A percentile compares a stretch with the other conserved stretches of the same genome.
phyloP scores from a whole-genome alignment of 2,329 filamentous ascomycete species.

The Stagonosporopsis cucurbitacearum region DNA sequence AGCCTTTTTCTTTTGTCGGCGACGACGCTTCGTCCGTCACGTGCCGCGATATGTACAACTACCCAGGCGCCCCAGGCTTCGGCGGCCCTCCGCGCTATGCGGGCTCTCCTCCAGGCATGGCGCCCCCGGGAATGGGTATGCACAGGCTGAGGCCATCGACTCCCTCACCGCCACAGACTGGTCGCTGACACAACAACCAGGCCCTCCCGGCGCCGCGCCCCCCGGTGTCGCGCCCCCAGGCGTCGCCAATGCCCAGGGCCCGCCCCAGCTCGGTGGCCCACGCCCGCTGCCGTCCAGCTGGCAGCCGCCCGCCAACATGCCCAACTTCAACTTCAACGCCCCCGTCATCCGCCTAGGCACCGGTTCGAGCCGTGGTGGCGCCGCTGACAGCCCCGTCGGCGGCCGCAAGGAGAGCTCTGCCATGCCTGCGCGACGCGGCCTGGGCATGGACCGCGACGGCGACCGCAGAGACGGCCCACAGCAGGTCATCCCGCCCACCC shows the following conservation, averaged over 20 bases:
- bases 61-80: conserved; percentile 64
- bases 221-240: conserved; percentile 79
- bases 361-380: conserved; percentile 66
- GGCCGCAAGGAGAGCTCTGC: conserved; percentile 57
- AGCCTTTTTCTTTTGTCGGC: neutral
- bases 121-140: conserved; percentile 81
- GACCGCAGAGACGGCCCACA: conserved; percentile 71
- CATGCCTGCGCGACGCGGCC: conserved; percentile 55
- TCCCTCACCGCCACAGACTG: too few species aligned
- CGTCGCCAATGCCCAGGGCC: conserved; percentile 74
- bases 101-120: conserved; percentile 76
- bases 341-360: conserved; percentile 94
- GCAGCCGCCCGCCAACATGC: conserved; percentile 88
- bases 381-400: conserved; percentile 51
- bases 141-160: neutral
- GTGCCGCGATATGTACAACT: conserved; percentile 44
- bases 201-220: conserved; percentile 57
- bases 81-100: conserved; percentile 77
- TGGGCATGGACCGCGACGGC: conserved; percentile 64
- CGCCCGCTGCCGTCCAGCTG: conserved; percentile 82
- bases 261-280: conserved; percentile 78
- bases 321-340: conserved; percentile 97
- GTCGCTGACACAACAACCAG: neutral
- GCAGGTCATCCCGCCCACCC: conserved; percentile 78
- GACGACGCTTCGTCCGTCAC: too few species aligned